Conservation (phyloP, 306 rosid genomes). For the Prunus campanulata region DNA sequence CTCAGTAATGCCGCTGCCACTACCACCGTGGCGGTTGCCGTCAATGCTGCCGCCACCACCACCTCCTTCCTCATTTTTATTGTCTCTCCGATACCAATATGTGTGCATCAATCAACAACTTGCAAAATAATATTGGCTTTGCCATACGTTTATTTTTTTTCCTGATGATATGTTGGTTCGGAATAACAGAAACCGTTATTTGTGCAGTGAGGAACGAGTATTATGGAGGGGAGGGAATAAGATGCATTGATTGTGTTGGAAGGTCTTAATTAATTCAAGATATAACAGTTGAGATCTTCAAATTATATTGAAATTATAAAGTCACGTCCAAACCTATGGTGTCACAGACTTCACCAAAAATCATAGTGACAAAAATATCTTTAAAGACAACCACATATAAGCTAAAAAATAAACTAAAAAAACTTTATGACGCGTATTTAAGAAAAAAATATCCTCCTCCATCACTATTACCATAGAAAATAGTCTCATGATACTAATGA, state of each 20-base stretch:
- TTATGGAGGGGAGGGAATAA: not conserved
- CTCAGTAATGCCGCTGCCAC: slow-evolving; percentile 25
- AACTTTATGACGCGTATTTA: too few relatives aligned
- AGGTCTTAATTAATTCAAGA: too few relatives aligned
- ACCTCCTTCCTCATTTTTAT: slow-evolving; percentile 42
- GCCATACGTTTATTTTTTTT: not conserved
- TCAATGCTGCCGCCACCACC: slow-evolving; percentile 31
- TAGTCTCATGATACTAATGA: too few relatives aligned
- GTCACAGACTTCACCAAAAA: too few relatives aligned
- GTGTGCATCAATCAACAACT: not conserved
- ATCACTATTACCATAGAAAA: too few relatives aligned
- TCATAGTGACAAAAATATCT: too few relatives aligned
- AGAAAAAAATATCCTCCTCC: too few relatives aligned
- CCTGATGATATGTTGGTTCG: not conserved
- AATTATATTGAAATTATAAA: too few relatives aligned
- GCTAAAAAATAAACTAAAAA: too few relatives aligned
- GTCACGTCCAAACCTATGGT: too few relatives aligned
- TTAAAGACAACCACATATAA: too few relatives aligned
- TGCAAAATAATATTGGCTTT: not conserved
- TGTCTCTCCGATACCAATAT: not conserved
- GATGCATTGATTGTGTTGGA: not conserved
- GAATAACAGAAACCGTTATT: slow-evolving; percentile 11
- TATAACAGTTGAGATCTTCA: too few relatives aligned
- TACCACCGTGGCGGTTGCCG: slow-evolving; percentile 30
- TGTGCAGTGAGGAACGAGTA: slow-evolving; percentile 17